Evolutionary conservation across 1,139 yeast genomes (phyloP).

Genomic region (Pichia sorboxylosa): DNA sequence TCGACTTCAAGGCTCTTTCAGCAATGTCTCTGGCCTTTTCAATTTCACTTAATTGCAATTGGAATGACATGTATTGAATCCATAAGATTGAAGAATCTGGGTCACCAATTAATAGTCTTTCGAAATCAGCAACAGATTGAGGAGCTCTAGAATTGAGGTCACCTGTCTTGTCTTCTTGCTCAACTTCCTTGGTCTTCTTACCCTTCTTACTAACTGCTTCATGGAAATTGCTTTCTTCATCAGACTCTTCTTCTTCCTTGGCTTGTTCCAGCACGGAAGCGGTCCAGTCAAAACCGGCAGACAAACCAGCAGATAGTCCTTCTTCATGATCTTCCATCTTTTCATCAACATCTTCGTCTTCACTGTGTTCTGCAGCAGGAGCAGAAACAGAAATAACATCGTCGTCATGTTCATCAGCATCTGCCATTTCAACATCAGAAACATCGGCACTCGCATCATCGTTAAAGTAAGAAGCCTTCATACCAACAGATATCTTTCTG

Average conservation of each 20-base stretch:
- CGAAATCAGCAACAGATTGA: conserved; percentile 84
- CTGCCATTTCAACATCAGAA: conserved; percentile 26
- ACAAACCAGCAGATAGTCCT: conserved; percentile 15
- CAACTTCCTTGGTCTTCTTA: conserved; percentile 32
- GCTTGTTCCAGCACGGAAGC: conserved; percentile 79
- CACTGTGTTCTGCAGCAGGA: conserved; percentile 13
- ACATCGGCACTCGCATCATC: conserved; percentile 20
- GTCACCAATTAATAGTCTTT: conserved; percentile 77
- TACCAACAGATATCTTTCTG: conserved; percentile 73
- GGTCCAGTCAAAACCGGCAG: conserved; percentile 79
- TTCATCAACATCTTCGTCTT: conserved; percentile 14
- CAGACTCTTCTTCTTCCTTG: conserved; percentile 40
- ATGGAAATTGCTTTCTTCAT: conserved; percentile 44
- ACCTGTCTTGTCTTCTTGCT: conserved; percentile 71
- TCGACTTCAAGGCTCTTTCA: conserved; percentile 82
- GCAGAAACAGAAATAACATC: conserved; percentile 18
- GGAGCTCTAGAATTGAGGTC: conserved; percentile 79
- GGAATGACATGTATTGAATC: conserved; percentile 99
- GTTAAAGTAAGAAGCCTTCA: conserved; percentile 84
- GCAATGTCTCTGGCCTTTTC: conserved; percentile 93
- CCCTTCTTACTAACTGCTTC: conserved; percentile 26
- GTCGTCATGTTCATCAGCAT: conserved; percentile 20
- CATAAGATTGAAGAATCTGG: conserved; percentile 90
- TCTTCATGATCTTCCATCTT: conserved; percentile 20
- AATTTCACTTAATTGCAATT: conserved; percentile 81